phyloP scores from a whole-genome alignment of 805 yeast genomes.

The Blastobotrys terrestris region DNA sequence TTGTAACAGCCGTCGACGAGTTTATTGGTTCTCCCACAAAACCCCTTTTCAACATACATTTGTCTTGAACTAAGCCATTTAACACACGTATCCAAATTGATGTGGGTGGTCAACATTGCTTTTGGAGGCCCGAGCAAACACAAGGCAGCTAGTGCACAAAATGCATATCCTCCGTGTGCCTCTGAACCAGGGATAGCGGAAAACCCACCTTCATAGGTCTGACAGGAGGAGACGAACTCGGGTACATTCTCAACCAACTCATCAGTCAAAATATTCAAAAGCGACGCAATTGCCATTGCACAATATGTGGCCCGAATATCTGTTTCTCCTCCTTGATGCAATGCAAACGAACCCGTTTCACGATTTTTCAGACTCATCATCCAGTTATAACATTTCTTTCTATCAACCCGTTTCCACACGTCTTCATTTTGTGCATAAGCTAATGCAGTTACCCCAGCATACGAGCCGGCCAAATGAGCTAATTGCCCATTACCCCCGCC shows the following conservation, averaged over 20 bases:
- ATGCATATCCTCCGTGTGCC: slow-evolving; percentile 97
- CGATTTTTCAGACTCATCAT: slow-evolving; percentile 51
- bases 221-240: slow-evolving; percentile 64
- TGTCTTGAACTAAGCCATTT: slow-evolving; percentile 72
- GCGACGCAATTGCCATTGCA: slow-evolving; percentile 64
- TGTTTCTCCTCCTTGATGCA: slow-evolving; percentile 73
- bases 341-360: slow-evolving; percentile 66
- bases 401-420: slow-evolving; percentile 41
- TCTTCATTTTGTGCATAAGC: slow-evolving; percentile 42
- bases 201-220: slow-evolving; percentile 94
- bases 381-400: slow-evolving; percentile 53
- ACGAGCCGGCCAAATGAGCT: slow-evolving; percentile 80
- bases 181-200: slow-evolving; percentile 79
- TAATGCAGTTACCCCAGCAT: slow-evolving; percentile 66
- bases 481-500: slow-evolving; percentile 82
- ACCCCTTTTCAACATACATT: slow-evolving; percentile 70
- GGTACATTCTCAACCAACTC: slow-evolving; percentile 49
- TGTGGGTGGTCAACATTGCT: slow-evolving; percentile 30
- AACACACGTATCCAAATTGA: slow-evolving; percentile 46
- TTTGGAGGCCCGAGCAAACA: slow-evolving; percentile 40
- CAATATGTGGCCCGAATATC: slow-evolving; percentile 84
- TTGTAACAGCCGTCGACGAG: slow-evolving; percentile 94
- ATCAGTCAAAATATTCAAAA: slow-evolving; percentile 57
- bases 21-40: slow-evolving; percentile 86
- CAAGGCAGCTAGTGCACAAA: slow-evolving; percentile 72